These are phyloP conservation scores for Penicillium samsonianum DNA, from an alignment of 495 filamentous ascomycete species.

Conservation along the genomic window DNA sequence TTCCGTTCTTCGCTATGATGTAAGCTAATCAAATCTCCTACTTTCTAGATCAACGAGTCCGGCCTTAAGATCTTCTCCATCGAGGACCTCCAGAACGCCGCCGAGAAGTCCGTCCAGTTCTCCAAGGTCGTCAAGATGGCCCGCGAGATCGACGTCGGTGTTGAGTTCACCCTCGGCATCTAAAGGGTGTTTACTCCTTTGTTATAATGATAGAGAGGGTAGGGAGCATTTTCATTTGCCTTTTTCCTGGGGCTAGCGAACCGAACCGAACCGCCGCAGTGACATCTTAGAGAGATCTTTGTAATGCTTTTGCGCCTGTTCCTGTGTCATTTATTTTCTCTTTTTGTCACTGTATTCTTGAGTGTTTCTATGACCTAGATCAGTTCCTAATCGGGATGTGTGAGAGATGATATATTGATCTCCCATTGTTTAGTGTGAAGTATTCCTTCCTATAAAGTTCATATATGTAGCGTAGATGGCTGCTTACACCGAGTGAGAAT, in stretches of 20 bases:
- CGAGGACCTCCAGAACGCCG: conserved; percentile 94
- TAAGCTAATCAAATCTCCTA: conserved; percentile 3
- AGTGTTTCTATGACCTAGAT: conserved; percentile 36
- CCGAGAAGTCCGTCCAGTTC: conserved; percentile 98
- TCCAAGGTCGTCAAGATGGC: conserved; percentile 99
- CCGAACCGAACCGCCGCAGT: conserved; percentile 13
- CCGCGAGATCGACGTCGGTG: conserved; percentile 95
- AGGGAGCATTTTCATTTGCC: conserved; percentile 23
- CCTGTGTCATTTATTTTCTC: conserved; percentile 40
- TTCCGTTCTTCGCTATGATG: not conserved
- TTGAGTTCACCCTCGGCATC: conserved; percentile 96
- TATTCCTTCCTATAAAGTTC: not conserved
- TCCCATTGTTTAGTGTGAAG: not conserved
- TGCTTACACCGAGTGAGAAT: not conserved
- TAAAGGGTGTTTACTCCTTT: conserved; percentile 43
- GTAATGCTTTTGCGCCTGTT: conserved; percentile 25
- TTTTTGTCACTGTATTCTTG: conserved; percentile 43
- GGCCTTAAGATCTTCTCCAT: conserved; percentile 99
- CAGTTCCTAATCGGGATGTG: conserved; percentile 33
- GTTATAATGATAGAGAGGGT: conserved; percentile 12
- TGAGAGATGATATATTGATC: conserved; percentile 10
- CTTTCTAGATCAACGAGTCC: conserved; percentile 80
- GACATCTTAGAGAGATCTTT: conserved; percentile 20
- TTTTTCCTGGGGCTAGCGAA: conserved; percentile 14
- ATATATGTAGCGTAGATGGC: not conserved